Evolutionary conservation across 2,329 filamentous ascomycete genomes (phyloP).

Genomic region (Nemania sp.): DNA sequence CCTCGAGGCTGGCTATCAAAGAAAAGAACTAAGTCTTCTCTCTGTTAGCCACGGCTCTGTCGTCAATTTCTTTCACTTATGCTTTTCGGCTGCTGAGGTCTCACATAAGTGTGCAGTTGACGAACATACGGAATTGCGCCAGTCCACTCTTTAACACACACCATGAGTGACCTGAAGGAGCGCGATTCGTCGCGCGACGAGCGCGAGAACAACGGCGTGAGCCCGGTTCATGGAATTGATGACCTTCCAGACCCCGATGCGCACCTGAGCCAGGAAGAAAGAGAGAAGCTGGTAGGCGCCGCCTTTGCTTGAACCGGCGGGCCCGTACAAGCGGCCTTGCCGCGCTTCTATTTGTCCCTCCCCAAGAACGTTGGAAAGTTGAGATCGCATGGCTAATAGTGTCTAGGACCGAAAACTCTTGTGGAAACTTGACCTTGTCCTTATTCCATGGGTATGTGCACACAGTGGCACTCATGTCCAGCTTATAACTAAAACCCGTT

Average conservation of each 20-base stretch:
- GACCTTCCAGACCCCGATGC: constrained; percentile 57
- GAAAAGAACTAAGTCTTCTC: background rate
- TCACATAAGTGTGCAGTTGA: background rate
- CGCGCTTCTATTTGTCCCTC: background rate
- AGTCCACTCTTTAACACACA: background rate
- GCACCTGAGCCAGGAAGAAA: constrained; percentile 58
- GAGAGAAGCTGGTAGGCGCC: constrained; percentile 53
- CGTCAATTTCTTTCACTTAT: background rate
- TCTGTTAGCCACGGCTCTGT: background rate
- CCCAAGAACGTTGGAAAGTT: background rate
- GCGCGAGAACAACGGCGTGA: constrained; percentile 20
- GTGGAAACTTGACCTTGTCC: constrained; percentile 39
- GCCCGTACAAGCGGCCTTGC: background rate
- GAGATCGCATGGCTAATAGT: constrained; percentile 22
- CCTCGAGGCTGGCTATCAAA: background rate
- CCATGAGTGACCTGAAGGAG: constrained; percentile 39
- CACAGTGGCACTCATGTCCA: background rate
- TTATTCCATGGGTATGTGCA: constrained; percentile 43
- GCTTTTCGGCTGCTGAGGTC: background rate
- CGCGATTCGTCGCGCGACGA: constrained; percentile 29
- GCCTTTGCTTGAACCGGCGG: background rate
- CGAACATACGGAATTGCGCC: background rate
- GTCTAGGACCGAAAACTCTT: constrained; percentile 40
- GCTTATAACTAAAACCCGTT: constrained; percentile 4
- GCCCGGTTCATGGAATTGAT: constrained; percentile 11